Evolutionary conservation across 352 stramenopile species (phyloP), one percentile per base, ranked within the genome.

Genomic region (Pythium vanterpoolii): DNA sequence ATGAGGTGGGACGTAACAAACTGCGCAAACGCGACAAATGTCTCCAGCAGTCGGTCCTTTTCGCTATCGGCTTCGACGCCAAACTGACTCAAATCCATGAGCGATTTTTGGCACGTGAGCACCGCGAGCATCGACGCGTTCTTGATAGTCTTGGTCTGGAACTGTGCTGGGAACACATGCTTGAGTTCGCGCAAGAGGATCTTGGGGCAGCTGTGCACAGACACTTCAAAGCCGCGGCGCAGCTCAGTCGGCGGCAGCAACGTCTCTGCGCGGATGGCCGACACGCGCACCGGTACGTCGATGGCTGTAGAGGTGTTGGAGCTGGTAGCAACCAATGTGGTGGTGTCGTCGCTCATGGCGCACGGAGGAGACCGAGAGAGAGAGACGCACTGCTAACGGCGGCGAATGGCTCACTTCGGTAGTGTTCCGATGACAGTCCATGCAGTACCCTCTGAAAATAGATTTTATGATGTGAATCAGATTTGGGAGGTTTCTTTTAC

Each of bases 31-130:
- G 76, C 82, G 30, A 97, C 78, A 64, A 98, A 98, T n/a, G 83
- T 86, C 71, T 98, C 97, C 1, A 98, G 83, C n/a, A 98, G 76
- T 27, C 92, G 78, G 77, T 99, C 95, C 64, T 99, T 99, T 78
- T 99, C 96, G 33, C 72, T 61, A 66, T 98, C 96, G 27, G 97
- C 90, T 42, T 98, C 82, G 56, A 96, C 74, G 30, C 94, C 95
- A 30, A 98, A 94, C 49, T 95, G 85, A n/a, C 97, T 96, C 44
- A 98, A 73, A 83, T 99, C 94, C 75, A 98, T 86, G 45, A 86
- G 76, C 43, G 96, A 88, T 43, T 82, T 83, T 76, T 99, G 96
- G 74, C 94, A 98, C 30, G 96, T 98, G 40, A 97, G 81, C 43
- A 99, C 84, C 0, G 89, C 92, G 34, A 98, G 72, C 55, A 97